Base-by-base conservation (phyloP, 2,329 filamentous ascomycete species). In the Diaporthe vexans region DNA sequence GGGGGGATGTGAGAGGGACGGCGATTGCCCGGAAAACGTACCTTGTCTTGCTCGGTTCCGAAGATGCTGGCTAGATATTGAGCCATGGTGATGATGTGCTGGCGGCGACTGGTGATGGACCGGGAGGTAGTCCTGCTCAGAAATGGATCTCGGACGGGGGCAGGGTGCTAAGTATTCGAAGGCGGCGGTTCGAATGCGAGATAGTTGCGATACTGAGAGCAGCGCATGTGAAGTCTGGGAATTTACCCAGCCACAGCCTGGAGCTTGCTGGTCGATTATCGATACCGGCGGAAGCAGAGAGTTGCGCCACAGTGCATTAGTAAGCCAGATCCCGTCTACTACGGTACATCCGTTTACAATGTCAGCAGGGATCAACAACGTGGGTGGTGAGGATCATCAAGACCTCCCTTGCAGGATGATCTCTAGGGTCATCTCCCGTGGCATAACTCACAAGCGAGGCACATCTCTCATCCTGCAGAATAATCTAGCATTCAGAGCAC, bases 51-150 rank as follows among this genome's bases (percentile, higher is more conserved):
- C 90, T 99, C 97, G 40, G 97, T 99, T 82, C 97, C 97, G 89
- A 99, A 99, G 87, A 99, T 99, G 83, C 95, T 98, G 81, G 97
- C 97, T 84, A 99, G 94, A 84, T 98, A 98, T 89, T 98, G 98
- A 82, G 95, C 95, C 95, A 98, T 98, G 74, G 69, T 85, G 79
- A 75, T 37, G 59, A 71, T 35, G 15, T 57, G 17, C 37, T 59
- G n/a, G 68, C 21, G 46, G 8, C 29, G n/a, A n/a, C 19, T 67
- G 29, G n/a, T 52, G 68, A 29, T 63, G 24, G 37, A 75, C 52
- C 54, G 10, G 26, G 35, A 24, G 54, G 15, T 33, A 8, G 40
- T 48, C 37, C 35, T 33, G 46, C 46, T 75, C 67, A 35, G 57
- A 37, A 29, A 59, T 40, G 29, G 52, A 19, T 51, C 65, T 40